Conservation (phyloP, 2,329 filamentous ascomycete species). For the Fusarium anthophilum region DNA sequence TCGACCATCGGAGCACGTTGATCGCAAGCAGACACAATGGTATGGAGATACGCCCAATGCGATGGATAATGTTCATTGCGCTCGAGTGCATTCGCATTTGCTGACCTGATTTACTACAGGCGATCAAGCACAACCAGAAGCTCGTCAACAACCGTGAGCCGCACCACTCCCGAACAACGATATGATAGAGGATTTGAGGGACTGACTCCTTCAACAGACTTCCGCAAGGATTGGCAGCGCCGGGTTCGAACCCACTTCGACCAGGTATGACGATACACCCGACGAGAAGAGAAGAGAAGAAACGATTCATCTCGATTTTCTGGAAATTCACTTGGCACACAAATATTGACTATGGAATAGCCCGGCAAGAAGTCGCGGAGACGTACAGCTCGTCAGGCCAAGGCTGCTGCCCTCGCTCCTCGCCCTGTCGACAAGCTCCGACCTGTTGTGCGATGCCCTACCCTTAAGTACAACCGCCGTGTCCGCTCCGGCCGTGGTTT, state of each 20-base stretch:
- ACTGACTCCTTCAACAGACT: constrained; percentile 71
- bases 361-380: constrained; percentile 95
- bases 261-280: constrained; percentile 75
- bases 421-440: constrained; percentile 97
- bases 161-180: constrained; percentile 42
- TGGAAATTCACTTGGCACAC: constrained; percentile 27
- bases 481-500: constrained; percentile 97
- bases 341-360: constrained; percentile 62
- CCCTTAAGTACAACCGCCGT: constrained; percentile 99
- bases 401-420: constrained; percentile 94
- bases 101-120: constrained; percentile 60
- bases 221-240: constrained; percentile 99
- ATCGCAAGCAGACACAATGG: constrained; percentile 66
- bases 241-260: constrained; percentile 99
- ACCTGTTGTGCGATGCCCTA: constrained; percentile 96
- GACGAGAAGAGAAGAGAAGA: constrained; percentile 19
- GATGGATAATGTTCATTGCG: constrained; percentile 23
- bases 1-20: constrained; percentile 57
- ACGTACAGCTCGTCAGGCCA: constrained; percentile 89
- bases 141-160: constrained; percentile 92
- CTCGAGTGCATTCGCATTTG: constrained; percentile 31
- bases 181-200: constrained; percentile 41
- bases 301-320: constrained; percentile 26
- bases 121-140: constrained; percentile 99
- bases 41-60: constrained; percentile 47